These are phyloP conservation scores for Trichoderma koningii DNA, from an alignment of 2,329 filamentous ascomycete species.

Conservation along the genomic window DNA sequence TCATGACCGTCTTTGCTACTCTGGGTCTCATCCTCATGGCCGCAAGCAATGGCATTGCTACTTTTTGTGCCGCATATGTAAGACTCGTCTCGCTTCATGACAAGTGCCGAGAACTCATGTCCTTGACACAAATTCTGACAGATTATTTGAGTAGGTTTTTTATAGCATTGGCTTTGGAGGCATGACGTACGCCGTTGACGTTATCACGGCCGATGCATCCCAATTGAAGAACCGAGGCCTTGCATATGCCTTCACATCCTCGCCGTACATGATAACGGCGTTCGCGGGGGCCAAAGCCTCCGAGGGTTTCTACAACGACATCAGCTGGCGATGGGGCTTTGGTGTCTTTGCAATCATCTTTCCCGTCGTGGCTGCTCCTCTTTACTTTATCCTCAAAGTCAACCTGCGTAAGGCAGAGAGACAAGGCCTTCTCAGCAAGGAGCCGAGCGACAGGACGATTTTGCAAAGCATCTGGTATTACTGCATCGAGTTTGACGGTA, in stretches of 20 bases:
- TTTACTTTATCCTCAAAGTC: slow-evolving; percentile 55
- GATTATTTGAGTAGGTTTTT: slow-evolving; percentile 50
- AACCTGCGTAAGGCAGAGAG: slow-evolving; percentile 60
- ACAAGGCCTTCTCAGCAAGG: slow-evolving; percentile 45
- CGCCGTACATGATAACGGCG: slow-evolving; percentile 50
- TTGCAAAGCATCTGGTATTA: slow-evolving; percentile 53
- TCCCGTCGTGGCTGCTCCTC: slow-evolving; percentile 54
- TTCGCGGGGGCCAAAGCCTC: slow-evolving; percentile 44
- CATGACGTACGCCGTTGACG: slow-evolving; percentile 62
- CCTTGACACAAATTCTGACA: neutral
- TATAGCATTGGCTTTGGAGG: slow-evolving; percentile 63
- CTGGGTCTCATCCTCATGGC: slow-evolving; percentile 62
- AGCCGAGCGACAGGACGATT: slow-evolving; percentile 48
- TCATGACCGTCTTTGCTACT: slow-evolving; percentile 53
- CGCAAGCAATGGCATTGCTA: slow-evolving; percentile 47
- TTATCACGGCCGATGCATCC: slow-evolving; percentile 67
- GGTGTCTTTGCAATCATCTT: slow-evolving; percentile 63
- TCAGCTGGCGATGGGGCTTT: slow-evolving; percentile 49
- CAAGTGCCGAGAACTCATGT: too few species aligned
- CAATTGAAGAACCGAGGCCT: slow-evolving; percentile 43
- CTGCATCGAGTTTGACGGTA: slow-evolving; percentile 58
- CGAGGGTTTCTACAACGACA: slow-evolving; percentile 36
- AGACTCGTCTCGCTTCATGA: neutral
- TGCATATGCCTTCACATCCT: slow-evolving; percentile 44
- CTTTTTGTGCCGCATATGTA: slow-evolving; percentile 52